Conservation (phyloP, 179 eudicot species). For the Beta lomatogona region DNA sequence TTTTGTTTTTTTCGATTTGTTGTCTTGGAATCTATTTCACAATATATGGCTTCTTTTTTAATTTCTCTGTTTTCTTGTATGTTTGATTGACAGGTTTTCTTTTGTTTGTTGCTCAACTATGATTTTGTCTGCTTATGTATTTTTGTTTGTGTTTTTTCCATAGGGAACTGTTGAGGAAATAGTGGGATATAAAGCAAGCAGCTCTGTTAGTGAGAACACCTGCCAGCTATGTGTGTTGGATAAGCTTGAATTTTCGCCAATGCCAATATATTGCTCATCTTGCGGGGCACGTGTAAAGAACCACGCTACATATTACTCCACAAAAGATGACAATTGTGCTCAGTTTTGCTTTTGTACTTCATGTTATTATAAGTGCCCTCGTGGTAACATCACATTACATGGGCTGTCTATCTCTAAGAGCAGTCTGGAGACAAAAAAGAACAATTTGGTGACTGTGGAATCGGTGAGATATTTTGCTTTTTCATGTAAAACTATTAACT, state of each 20-base stretch:
- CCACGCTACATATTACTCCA: slow-evolving; percentile 46
- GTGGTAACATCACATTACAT: slow-evolving; percentile 42
- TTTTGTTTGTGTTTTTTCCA: slow-evolving; percentile 9
- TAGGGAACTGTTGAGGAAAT: slow-evolving; percentile 40
- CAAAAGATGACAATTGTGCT: slow-evolving; percentile 45
- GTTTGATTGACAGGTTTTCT: neutral
- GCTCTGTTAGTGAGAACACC: slow-evolving; percentile 40
- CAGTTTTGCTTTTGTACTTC: slow-evolving; percentile 55
- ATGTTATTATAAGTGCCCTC: slow-evolving; percentile 59
- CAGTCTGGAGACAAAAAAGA: slow-evolving; percentile 48
- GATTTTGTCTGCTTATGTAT: neutral
- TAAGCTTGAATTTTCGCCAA: slow-evolving; percentile 57
- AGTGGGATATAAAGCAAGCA: slow-evolving; percentile 31
- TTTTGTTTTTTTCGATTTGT: neutral
- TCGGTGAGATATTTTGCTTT: slow-evolving; percentile 43
- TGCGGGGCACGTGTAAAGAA: slow-evolving; percentile 65
- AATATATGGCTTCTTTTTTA: neutral
- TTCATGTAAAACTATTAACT: slow-evolving; percentile 4
- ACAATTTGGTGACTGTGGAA: slow-evolving; percentile 66
- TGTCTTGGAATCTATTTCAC: neutral
- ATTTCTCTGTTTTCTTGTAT: neutral
- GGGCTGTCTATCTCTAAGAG: slow-evolving; percentile 55
- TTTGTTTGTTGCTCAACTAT: neutral
- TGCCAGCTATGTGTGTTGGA: slow-evolving; percentile 72
- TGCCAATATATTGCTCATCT: slow-evolving; percentile 68